Conservation (phyloP, 352 stramenopile species). For the Phytopythium sindhum region DNA sequence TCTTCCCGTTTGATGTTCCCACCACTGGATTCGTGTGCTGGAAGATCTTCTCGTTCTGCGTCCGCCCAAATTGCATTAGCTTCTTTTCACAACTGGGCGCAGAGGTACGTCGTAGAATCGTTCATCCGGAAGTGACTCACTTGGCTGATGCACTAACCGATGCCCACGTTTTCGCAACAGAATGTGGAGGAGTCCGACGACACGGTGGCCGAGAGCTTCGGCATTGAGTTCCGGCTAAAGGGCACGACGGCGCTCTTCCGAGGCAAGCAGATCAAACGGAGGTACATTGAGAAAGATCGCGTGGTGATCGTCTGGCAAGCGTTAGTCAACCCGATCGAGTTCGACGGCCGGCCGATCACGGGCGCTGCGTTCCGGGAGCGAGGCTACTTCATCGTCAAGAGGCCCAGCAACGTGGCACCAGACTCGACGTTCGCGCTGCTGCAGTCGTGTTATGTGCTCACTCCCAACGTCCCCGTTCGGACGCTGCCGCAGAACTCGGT, state of each 20-base stretch:
- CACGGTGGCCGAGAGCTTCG: conserved; percentile 24
- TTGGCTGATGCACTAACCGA: background rate
- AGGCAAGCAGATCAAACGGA: conserved; percentile 4
- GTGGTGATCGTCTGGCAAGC: conserved; percentile 13
- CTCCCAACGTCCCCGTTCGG: conserved; percentile 17
- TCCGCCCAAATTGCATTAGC: conserved; percentile 30
- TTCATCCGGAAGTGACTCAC: background rate
- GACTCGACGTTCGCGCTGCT: conserved; percentile 20
- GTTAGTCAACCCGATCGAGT: conserved; percentile 43
- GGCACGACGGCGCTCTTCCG: conserved; percentile 8
- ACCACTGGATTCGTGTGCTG: conserved; percentile 31
- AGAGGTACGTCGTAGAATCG: conserved; percentile 17
- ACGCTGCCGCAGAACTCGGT: background rate
- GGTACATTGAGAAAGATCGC: conserved; percentile 4
- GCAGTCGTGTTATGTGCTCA: conserved; percentile 35
- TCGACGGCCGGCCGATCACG: conserved; percentile 20
- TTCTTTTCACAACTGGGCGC: conserved; percentile 34
- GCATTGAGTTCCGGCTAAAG: conserved; percentile 14
- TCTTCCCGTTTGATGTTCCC: conserved; percentile 37
- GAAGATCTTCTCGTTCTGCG: conserved; percentile 36
- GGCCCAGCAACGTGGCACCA: conserved; percentile 13
- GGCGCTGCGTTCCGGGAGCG: conserved; percentile 28
- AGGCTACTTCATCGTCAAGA: conserved; percentile 35
- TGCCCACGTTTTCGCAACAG: conserved; percentile 5
- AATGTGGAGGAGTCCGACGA: conserved; percentile 10